These are phyloP conservation scores for Verticillium zaregamsianum DNA, from an alignment of 2,329 filamentous ascomycete genomes.

Conservation along the genomic window DNA sequence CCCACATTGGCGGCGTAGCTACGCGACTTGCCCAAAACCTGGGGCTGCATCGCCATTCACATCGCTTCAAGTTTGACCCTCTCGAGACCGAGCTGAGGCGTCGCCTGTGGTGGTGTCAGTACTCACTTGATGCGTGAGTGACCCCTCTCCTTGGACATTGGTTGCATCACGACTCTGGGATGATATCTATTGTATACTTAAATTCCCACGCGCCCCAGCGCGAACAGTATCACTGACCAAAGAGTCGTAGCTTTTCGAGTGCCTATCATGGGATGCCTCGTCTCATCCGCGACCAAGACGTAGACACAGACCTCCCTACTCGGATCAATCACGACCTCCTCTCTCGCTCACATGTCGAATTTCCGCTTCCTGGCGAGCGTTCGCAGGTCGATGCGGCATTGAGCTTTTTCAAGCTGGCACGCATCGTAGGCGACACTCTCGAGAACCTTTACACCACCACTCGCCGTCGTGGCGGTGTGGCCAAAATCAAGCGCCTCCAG, in stretches of 20 bases:
- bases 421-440: conserved; percentile 16
- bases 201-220: no score
- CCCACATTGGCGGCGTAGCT: conserved; percentile 17
- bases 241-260: conserved; percentile 15
- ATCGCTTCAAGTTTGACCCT: conserved; percentile 20
- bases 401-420: conserved; percentile 18
- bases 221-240: neutral
- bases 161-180: no score
- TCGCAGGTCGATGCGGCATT: conserved; percentile 20
- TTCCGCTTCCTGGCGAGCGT: conserved; percentile 18
- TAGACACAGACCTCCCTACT: conserved; percentile 19
- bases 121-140: conserved; percentile 18
- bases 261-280: conserved; percentile 21
- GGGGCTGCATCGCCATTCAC: conserved; percentile 19
- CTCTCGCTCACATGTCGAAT: conserved; percentile 15
- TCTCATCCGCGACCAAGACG: conserved; percentile 20
- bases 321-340: conserved; percentile 19
- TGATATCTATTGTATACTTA: no score
- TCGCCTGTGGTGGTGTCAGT: conserved; percentile 21
- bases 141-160: neutral
- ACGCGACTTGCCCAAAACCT: conserved; percentile 18
- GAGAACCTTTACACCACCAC: conserved; percentile 21
- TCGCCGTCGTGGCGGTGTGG: conserved; percentile 16
- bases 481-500: conserved; percentile 17
- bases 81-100: conserved; percentile 19